Conservation (phyloP, 441 rosid genomes). For the Eruca vesicaria region DNA sequence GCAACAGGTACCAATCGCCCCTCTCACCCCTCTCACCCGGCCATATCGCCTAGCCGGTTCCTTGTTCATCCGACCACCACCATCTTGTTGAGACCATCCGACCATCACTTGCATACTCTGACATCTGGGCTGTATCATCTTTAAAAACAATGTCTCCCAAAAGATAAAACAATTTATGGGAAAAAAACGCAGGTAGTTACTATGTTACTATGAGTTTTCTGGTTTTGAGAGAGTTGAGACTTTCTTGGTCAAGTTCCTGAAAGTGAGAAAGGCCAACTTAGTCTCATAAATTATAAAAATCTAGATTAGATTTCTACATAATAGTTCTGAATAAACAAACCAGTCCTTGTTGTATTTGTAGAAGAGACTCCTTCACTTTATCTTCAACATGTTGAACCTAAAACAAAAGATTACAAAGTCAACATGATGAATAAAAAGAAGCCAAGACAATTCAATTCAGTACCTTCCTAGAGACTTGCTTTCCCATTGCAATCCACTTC, state of each 20-base stretch:
- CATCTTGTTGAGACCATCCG: too few relatives aligned
- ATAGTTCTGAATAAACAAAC: constrained; percentile 25
- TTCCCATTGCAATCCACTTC: constrained; percentile 93
- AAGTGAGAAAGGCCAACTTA: not conserved
- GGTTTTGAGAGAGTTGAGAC: constrained; percentile 16
- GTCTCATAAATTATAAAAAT: not conserved
- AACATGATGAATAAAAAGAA: not conserved
- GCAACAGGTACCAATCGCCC: too few relatives aligned
- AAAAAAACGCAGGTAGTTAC: constrained; percentile 1
- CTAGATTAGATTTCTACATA: not conserved
- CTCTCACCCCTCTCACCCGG: too few relatives aligned
- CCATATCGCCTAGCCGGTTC: too few relatives aligned
- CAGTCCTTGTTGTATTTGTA: constrained; percentile 56
- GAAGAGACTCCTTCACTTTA: constrained; percentile 60
- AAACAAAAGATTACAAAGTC: not conserved
- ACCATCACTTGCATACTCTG: too few relatives aligned
- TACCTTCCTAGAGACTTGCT: constrained; percentile 83
- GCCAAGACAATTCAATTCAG: not conserved
- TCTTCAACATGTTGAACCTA: constrained; percentile 90
- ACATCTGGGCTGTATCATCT: too few relatives aligned
- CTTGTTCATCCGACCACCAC: too few relatives aligned
- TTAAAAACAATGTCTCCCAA: not conserved
- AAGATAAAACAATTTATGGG: not conserved
- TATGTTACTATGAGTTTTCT: constrained; percentile 19
- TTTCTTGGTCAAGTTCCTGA: constrained; percentile 27